A percentile compares a stretch with the other conserved stretches of the same genome.
Evolutionary conservation across 257 asterid genomes (phyloP).

Genomic region (Agastache rugosa): DNA sequence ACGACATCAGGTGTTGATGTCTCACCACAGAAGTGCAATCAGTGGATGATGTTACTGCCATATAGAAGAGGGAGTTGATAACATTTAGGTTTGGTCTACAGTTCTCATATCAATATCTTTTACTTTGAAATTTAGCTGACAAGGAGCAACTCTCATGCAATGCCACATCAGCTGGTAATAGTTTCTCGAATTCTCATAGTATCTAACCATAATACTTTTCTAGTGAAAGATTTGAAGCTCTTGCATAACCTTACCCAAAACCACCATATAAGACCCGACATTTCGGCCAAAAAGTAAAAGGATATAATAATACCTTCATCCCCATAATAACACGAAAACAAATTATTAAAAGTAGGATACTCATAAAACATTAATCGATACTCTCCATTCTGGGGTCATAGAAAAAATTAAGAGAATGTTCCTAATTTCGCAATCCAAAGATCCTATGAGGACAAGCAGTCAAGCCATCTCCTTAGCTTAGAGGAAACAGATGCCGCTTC

Average conservation of each 20-base stretch:
- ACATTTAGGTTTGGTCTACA: not conserved
- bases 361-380: too few species aligned
- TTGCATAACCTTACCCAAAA: not conserved
- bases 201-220: constrained; percentile 6
- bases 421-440: not conserved
- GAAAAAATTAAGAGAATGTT: too few species aligned
- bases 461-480: not conserved
- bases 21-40: not conserved
- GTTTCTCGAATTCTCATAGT: not conserved
- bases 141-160: not conserved
- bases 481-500: constrained; percentile 5
- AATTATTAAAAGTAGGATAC: not conserved
- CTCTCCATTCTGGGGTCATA: too few species aligned
- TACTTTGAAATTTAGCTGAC: not conserved
- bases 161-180: not conserved
- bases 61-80: not conserved
- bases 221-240: not conserved
- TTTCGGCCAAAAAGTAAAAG: not conserved
- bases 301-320: not conserved
- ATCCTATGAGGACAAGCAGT: not conserved
- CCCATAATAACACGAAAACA: not conserved
- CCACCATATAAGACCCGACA: not conserved
- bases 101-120: not conserved
- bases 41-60: not conserved
- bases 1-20: not conserved